phyloP scores from a whole-genome alignment of 352 stramenopile genomes.

The Pythium diclinum region DNA sequence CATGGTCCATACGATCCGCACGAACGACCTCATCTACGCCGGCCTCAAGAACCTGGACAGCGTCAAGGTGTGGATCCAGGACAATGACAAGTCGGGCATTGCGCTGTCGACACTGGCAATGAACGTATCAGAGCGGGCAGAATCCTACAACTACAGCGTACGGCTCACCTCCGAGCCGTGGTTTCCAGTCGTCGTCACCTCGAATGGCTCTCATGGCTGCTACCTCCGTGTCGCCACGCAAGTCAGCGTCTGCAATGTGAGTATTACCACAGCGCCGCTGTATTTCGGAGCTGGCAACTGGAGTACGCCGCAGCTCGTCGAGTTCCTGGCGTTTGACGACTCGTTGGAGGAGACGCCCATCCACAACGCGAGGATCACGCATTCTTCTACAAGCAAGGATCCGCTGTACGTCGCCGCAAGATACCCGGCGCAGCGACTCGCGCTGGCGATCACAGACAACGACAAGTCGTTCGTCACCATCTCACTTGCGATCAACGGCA shows the following conservation, averaged over 20 bases:
- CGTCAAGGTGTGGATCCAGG: conserved; percentile 50
- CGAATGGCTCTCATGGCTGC: conserved; percentile 49
- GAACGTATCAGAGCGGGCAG: conserved; percentile 35
- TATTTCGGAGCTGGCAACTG: conserved; percentile 64
- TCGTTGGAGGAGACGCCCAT: conserved; percentile 49
- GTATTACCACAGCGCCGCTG: conserved; percentile 37
- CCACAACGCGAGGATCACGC: conserved; percentile 48
- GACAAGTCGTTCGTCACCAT: conserved; percentile 64
- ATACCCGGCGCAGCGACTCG: conserved; percentile 30
- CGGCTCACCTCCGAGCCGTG: conserved; percentile 67
- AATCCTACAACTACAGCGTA: conserved; percentile 40
- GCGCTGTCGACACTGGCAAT: conserved; percentile 44
- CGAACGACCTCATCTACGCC: conserved; percentile 72
- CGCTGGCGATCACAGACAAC: conserved; percentile 59
- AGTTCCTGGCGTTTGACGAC: conserved; percentile 60
- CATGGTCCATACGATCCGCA: conserved; percentile 48
- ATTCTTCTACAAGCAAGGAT: conserved; percentile 46
- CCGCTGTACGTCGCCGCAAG: conserved; percentile 37
- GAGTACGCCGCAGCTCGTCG: conserved; percentile 59
- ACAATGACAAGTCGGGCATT: conserved; percentile 65
- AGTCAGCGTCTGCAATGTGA: conserved; percentile 56
- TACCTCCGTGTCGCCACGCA: conserved; percentile 35
- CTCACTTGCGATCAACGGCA: conserved; percentile 28
- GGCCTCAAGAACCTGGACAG: conserved; percentile 36
- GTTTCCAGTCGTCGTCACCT: conserved; percentile 43